Evolutionary conservation across 2,329 filamentous ascomycete genomes (phyloP), one percentile per base, ranked within the genome.

Genomic region (Dactylellina sp.): DNA sequence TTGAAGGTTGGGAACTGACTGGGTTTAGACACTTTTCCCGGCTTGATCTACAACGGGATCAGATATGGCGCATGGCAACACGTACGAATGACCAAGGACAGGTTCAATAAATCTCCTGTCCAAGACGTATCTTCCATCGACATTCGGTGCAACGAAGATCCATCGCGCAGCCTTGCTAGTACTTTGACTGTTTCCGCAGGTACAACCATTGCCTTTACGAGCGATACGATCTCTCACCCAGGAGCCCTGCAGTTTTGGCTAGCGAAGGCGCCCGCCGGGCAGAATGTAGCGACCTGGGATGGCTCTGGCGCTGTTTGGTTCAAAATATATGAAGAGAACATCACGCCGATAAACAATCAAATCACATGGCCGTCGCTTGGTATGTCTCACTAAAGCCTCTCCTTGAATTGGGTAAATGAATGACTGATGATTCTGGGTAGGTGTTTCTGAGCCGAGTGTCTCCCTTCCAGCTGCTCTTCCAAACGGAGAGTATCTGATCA

Each of bases 21-120:
- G n/a, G n/a, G n/a, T n/a, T n/a, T n/a, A n/a, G n/a, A n/a, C n/a
- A n/a, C n/a, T n/a, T n/a, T n/a, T n/a, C n/a, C n/a, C n/a, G n/a
- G n/a, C n/a, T n/a, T n/a, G n/a, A n/a, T n/a, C n/a, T n/a, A n/a
- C n/a, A n/a, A n/a, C n/a, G n/a, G n/a, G n/a, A n/a, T n/a, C n/a
- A n/a, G n/a, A n/a, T n/a, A n/a, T n/a, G n/a, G n/a, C n/a, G n/a
- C n/a, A n/a, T n/a, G n/a, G n/a, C n/a, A n/a, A n/a, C n/a, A n/a
- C n/a, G n/a, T n/a, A n/a, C n/a, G n/a, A n/a, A n/a, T n/a, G n/a
- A n/a, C n/a, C n/a, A n/a, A n/a, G n/a, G n/a, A n/a, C n/a, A n/a
- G n/a, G n/a, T n/a, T n/a, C n/a, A n/a, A n/a, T n/a, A 83, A 83
- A 80, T 81, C 80, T 4, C 82, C 82, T 62, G 77, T 83, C 74